phyloP scores from a whole-genome alignment of 2,329 filamentous ascomycete genomes.

The Venturia pyrina region DNA sequence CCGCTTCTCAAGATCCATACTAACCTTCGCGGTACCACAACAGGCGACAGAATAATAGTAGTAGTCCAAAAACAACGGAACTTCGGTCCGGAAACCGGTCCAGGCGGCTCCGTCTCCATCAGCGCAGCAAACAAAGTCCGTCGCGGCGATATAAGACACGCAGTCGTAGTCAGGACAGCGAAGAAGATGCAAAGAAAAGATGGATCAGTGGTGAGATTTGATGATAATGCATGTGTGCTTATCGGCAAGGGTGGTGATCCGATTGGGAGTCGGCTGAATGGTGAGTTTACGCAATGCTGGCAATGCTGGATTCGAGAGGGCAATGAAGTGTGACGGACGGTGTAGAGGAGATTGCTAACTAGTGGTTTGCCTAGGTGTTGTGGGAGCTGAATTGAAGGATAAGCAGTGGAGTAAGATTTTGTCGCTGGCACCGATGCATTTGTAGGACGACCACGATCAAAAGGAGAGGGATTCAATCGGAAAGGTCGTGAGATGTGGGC shows the following conservation, averaged over 20 bases:
- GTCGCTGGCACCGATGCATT: conserved; percentile 77
- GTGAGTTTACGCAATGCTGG: conserved; percentile 28
- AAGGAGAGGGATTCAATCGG: background rate
- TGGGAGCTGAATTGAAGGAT: conserved; percentile 77
- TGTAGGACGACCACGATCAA: background rate
- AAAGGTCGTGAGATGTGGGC: background rate
- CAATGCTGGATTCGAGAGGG: too few species aligned
- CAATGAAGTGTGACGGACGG: too few species aligned
- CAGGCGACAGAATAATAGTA: conserved; percentile 92
- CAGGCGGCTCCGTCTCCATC: conserved; percentile 61
- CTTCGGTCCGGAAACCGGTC: conserved; percentile 60
- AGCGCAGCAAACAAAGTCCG: conserved; percentile 84
- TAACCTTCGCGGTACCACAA: conserved; percentile 7
- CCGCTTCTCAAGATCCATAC: background rate
- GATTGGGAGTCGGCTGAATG: conserved; percentile 84
- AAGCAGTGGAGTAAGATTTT: conserved; percentile 99
- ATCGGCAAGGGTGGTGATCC: conserved; percentile 96
- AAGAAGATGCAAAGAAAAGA: conserved; percentile 83
- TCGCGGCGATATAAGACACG: conserved; percentile 91
- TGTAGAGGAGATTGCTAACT: background rate
- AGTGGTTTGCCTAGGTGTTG: conserved; percentile 48
- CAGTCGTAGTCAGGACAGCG: conserved; percentile 82
- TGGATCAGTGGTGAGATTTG: conserved; percentile 84
- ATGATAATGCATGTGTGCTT: conserved; percentile 95
- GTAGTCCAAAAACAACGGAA: conserved; percentile 94